Percentiles rank a stretch among this genome's conserved stretches.
Conservation (phyloP, 371 early-diverging fungal genomes). For the Sporodiniella umbellata region DNA sequence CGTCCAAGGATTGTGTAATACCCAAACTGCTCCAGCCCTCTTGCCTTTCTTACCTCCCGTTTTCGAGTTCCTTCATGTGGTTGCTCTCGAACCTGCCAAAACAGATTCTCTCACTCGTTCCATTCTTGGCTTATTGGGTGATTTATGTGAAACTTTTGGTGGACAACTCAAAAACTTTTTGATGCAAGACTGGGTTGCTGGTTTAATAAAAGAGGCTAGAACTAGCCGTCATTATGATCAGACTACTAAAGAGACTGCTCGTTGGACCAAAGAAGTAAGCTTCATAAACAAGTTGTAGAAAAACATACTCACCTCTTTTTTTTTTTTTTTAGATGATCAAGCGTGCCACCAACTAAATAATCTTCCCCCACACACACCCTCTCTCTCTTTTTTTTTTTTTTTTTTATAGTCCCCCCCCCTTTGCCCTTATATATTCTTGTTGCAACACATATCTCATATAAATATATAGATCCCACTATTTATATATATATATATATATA, state of each 20-base stretch:
- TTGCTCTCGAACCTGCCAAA: slow-evolving; percentile 58
- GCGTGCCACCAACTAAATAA: slow-evolving; percentile 20
- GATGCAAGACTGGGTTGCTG: slow-evolving; percentile 60
- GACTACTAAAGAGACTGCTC: slow-evolving; percentile 73
- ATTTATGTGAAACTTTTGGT: slow-evolving; percentile 76
- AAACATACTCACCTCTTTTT: neutral
- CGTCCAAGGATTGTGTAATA: slow-evolving; percentile 83
- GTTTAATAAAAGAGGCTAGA: slow-evolving; percentile 74
- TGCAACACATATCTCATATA: too few relatives aligned
- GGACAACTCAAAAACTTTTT: slow-evolving; percentile 66
- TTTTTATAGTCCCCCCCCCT: slow-evolving; percentile 1
- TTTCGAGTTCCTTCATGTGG: slow-evolving; percentile 71
- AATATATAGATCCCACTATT: too few relatives aligned
- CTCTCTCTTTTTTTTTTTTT: neutral
- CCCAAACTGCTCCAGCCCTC: slow-evolving; percentile 53
- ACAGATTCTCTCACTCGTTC: slow-evolving; percentile 64
- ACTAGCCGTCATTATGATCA: slow-evolving; percentile 55
- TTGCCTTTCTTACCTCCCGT: slow-evolving; percentile 62
- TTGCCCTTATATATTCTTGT: slow-evolving; percentile 11
- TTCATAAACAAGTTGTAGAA: neutral
- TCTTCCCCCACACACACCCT: neutral
- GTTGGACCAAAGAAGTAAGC: slow-evolving; percentile 73
- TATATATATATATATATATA: too few relatives aligned
- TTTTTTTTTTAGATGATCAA: slow-evolving; percentile 22
- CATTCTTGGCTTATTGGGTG: slow-evolving; percentile 84